Evolutionary conservation across 2,329 filamentous ascomycete genomes (phyloP).

Genomic region (Cladosporium sp.): DNA sequence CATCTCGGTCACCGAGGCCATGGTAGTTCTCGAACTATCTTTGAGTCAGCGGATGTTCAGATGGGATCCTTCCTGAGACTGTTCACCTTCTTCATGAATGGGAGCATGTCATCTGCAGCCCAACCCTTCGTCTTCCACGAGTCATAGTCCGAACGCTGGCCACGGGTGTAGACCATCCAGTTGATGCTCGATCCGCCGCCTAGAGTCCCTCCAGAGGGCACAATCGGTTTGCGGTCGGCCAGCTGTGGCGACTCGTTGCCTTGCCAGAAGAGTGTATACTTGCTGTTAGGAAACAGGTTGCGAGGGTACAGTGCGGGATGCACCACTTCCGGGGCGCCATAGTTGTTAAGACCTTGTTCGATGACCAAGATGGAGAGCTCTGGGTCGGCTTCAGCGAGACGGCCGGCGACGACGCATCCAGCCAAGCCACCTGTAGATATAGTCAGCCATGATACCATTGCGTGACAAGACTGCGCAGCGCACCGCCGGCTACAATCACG

Average conservation of each 20-base stretch:
- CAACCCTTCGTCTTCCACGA: conserved; percentile 52
- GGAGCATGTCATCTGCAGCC: conserved; percentile 49
- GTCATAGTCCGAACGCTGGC: conserved; percentile 43
- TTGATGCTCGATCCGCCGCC: conserved; percentile 53
- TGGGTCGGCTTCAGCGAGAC: conserved; percentile 50
- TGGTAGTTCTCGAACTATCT: conserved; percentile 53
- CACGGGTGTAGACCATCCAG: conserved; percentile 39
- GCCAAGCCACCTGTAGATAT: conserved; percentile 41
- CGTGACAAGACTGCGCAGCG: background rate
- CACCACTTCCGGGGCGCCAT: conserved; percentile 47
- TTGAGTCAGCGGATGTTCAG: conserved; percentile 15
- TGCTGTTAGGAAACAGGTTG: conserved; percentile 47
- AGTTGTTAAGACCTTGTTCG: conserved; percentile 52
- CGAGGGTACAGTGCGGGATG: conserved; percentile 49
- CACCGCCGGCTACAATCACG: conserved; percentile 50
- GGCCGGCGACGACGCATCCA: conserved; percentile 47
- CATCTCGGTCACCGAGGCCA: conserved; percentile 39
- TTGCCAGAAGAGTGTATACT: conserved; percentile 51
- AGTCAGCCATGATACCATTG: background rate
- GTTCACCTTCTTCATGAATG: conserved; percentile 47
- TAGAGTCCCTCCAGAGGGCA: conserved; percentile 48
- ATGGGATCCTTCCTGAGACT: background rate
- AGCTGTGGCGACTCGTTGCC: conserved; percentile 44
- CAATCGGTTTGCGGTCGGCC: conserved; percentile 42
- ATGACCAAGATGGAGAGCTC: conserved; percentile 50